A percentile compares a stretch with the other conserved stretches of the same genome.
Evolutionary conservation across 2,329 filamentous ascomycete genomes (phyloP).

Genomic region (Cryphonectria nitschkei): DNA sequence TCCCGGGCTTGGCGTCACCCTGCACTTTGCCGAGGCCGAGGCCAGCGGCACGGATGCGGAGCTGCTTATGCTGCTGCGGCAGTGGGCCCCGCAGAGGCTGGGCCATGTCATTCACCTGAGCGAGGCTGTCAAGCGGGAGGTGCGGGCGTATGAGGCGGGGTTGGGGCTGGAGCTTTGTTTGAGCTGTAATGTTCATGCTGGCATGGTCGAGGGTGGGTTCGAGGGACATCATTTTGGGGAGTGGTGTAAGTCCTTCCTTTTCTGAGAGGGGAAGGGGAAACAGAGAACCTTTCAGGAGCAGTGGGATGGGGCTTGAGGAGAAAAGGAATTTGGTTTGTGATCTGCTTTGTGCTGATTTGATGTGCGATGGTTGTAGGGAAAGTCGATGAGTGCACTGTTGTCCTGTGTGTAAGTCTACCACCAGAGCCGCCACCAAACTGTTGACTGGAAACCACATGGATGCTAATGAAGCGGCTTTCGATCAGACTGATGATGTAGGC

Average conservation of each 20-base stretch:
- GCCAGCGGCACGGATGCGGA: constrained; percentile 61
- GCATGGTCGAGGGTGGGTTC: constrained; percentile 69
- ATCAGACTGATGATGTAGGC: constrained; percentile 80
- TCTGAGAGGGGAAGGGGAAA: no score
- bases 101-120: constrained; percentile 81
- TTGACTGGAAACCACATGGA: background rate
- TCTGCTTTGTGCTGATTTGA: background rate
- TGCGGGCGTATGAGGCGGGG: constrained; percentile 50
- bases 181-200: constrained; percentile 79
- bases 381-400: constrained; percentile 61
- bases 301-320: no score
- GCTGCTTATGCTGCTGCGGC: constrained; percentile 61
- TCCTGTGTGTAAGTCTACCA: constrained; percentile 65
- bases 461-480: background rate
- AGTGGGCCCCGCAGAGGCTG: constrained; percentile 68
- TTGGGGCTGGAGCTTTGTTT: constrained; percentile 77
- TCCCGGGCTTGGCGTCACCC: constrained; percentile 64
- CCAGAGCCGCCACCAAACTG: no score
- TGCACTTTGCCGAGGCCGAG: constrained; percentile 78
- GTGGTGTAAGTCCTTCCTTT: constrained; percentile 53
- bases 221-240: constrained; percentile 77
- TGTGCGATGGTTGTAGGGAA: constrained; percentile 34
- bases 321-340: background rate
- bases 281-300: no score
- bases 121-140: constrained; percentile 60